phyloP scores from a whole-genome alignment of 78 protist genomes.

The Planoprotostelium fungivorum region DNA sequence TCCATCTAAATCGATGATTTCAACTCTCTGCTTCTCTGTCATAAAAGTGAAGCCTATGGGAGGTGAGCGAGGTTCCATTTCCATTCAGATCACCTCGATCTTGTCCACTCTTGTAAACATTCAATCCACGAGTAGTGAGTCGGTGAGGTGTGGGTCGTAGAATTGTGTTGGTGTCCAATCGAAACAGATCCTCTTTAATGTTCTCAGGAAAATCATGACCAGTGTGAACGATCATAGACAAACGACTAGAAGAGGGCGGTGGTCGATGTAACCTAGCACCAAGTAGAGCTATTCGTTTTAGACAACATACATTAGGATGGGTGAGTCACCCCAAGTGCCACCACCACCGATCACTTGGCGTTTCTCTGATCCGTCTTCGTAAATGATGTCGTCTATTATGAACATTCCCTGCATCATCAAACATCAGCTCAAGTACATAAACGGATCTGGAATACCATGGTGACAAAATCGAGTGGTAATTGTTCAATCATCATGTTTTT shows the following conservation, averaged over 20 bases:
- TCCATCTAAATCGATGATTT: background rate
- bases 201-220: background rate
- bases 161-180: background rate
- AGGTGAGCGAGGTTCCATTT: too few species aligned
- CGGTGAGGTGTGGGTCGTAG: background rate
- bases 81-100: background rate
- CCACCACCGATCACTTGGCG: background rate
- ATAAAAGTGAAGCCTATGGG: background rate
- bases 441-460: too few species aligned
- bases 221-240: background rate
- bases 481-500: too few species aligned
- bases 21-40: background rate
- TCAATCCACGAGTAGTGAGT: background rate
- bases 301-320: too few species aligned
- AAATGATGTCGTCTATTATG: background rate
- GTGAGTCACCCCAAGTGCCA: background rate
- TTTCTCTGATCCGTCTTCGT: background rate
- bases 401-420: slow-evolving; percentile 1
- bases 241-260: background rate
- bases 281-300: background rate
- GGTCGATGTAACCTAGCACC: background rate
- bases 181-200: background rate
- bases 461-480: too few species aligned
- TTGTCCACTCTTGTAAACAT: background rate
- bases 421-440: too few species aligned